phyloP scores from a whole-genome alignment of 345 rosid species.

The Turnera subulata region DNA sequence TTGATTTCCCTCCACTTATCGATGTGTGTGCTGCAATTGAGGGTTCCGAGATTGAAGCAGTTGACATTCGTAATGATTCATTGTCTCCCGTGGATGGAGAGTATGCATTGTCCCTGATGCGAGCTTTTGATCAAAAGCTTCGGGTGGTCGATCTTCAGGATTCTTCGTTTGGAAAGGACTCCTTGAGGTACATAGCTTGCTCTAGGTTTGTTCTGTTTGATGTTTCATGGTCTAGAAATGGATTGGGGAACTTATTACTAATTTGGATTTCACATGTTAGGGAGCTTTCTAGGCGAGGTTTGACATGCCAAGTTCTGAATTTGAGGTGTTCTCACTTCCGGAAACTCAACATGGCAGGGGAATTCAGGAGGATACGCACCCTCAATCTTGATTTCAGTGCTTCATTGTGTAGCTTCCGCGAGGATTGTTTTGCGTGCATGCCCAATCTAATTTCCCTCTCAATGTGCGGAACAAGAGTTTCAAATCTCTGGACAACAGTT shows the following conservation, averaged over 20 bases:
- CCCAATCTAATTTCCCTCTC: constrained; percentile 73
- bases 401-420: constrained; percentile 58
- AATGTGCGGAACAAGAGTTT: constrained; percentile 72
- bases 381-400: constrained; percentile 73
- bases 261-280: constrained; percentile 34
- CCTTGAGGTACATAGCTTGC: constrained; percentile 49
- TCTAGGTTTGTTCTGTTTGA: not conserved
- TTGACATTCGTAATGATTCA: constrained; percentile 54
- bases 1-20: constrained; percentile 64
- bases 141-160: constrained; percentile 56
- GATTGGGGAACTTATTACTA: not conserved
- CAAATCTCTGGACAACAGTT: constrained; percentile 79
- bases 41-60: constrained; percentile 63
- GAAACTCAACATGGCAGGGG: constrained; percentile 82
- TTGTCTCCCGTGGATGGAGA: constrained; percentile 53
- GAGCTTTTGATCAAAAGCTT: constrained; percentile 52
- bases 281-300: constrained; percentile 67
- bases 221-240: not conserved
- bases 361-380: constrained; percentile 54
- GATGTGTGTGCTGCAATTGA: constrained; percentile 54
- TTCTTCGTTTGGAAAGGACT: constrained; percentile 54
- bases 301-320: constrained; percentile 64
- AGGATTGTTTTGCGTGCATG: constrained; percentile 78
- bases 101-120: constrained; percentile 56
- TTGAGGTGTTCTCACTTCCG: constrained; percentile 56